Evolutionary conservation across 2,329 filamentous ascomycete species (phyloP).

Genomic region (Fusarium lateritium): DNA sequence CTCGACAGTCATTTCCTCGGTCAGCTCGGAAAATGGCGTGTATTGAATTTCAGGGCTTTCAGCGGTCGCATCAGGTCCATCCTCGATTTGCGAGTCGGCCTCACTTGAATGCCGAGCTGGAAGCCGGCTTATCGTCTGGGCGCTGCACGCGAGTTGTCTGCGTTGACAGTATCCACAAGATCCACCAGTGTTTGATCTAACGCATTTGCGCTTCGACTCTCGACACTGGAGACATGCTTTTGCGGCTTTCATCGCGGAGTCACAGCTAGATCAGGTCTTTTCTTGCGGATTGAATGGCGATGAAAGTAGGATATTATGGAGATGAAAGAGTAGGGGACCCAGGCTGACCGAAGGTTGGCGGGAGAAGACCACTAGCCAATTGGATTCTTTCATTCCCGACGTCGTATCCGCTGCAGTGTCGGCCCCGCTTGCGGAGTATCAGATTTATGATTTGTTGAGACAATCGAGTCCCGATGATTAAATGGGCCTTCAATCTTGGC

Average conservation of each 20-base stretch:
- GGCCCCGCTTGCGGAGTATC: conserved; percentile 5
- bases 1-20: background rate
- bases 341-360: background rate
- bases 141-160: background rate
- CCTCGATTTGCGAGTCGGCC: background rate
- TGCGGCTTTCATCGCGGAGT: conserved; percentile 7
- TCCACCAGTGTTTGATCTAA: background rate
- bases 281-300: background rate
- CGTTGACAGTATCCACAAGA: background rate
- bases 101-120: background rate
- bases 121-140: background rate
- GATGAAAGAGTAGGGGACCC: background rate
- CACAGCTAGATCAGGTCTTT: background rate
- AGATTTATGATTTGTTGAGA: background rate
- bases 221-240: conserved; percentile 12
- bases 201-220: conserved; percentile 9
- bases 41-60: background rate
- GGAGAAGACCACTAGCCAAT: background rate
- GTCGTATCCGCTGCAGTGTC: background rate
- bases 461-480: no score
- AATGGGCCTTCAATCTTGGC: no score
- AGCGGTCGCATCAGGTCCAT: background rate
- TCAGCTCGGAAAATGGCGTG: fast-evolving
- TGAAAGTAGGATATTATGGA: background rate
- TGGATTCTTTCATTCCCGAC: background rate